phyloP scores from a whole-genome alignment of 805 yeast species.

The Cyberlindnera americana region DNA sequence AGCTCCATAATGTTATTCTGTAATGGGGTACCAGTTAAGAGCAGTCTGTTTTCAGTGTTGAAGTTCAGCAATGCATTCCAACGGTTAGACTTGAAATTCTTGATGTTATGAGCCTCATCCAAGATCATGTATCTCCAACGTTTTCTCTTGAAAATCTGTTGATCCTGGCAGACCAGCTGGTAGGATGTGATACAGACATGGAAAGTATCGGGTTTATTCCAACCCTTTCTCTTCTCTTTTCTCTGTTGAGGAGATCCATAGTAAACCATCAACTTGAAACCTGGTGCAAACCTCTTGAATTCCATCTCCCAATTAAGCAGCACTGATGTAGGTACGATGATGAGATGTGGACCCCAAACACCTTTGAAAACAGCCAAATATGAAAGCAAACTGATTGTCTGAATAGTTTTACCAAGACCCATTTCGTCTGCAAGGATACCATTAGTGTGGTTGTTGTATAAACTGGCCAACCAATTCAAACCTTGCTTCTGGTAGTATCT shows the following conservation, averaged over 20 bases:
- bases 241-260: conserved; percentile 97
- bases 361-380: conserved; percentile 92
- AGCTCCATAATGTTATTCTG: conserved; percentile 93
- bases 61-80: conserved; percentile 96
- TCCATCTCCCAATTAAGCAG: conserved; percentile 99
- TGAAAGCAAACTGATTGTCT: conserved; percentile 81
- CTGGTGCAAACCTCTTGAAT: conserved; percentile 96
- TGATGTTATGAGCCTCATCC: conserved; percentile 98
- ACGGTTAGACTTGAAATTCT: conserved; percentile 91
- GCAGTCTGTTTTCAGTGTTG: conserved; percentile 82
- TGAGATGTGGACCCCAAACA: conserved; percentile 97
- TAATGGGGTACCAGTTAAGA: conserved; percentile 94
- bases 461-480: conserved; percentile 92
- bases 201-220: conserved; percentile 95
- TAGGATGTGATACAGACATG: conserved; percentile 97
- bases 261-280: conserved; percentile 90
- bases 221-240: conserved; percentile 91
- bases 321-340: conserved; percentile 96
- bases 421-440: conserved; percentile 98
- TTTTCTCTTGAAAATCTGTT: conserved; percentile 86
- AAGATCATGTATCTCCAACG: conserved; percentile 95
- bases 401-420: conserved; percentile 98
- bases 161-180: conserved; percentile 97
- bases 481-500: conserved; percentile 96
- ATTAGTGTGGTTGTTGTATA: conserved; percentile 88